Conservation (phyloP, 2,329 filamentous ascomycete species). For the Ceratocystis papillata region DNA sequence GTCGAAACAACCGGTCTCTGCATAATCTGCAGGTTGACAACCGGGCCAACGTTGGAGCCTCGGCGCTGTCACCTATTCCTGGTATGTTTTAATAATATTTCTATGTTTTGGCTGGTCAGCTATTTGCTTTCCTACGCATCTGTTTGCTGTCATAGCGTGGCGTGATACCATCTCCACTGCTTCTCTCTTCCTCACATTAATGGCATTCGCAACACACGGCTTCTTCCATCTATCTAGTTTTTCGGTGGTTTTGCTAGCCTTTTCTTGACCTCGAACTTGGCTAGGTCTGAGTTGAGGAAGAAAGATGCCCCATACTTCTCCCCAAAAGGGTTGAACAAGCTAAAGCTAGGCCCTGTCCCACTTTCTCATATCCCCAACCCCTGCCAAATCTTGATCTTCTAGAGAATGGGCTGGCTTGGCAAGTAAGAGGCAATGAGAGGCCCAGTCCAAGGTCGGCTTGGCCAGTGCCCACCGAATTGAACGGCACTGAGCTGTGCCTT, state of each 20-base stretch:
- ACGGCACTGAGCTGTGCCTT: slow-evolving; percentile 2
- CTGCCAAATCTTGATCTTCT: slow-evolving; percentile 20
- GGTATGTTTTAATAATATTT: slow-evolving; percentile 16
- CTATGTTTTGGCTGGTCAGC: neutral
- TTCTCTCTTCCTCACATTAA: neutral
- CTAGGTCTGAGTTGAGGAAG: slow-evolving; percentile 11
- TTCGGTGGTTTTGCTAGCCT: neutral
- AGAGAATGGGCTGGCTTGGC: slow-evolving; percentile 20
- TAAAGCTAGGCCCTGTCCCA: slow-evolving; percentile 28
- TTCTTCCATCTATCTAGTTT: neutral
- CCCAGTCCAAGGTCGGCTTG: neutral
- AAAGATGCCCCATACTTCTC: neutral
- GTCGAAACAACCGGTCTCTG: slow-evolving; percentile 25
- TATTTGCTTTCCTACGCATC: neutral
- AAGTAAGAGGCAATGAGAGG: slow-evolving; percentile 9
- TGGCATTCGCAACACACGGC: neutral
- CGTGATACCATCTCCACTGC: neutral
- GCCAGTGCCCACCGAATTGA: slow-evolving; percentile 1
- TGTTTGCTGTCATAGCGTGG: neutral
- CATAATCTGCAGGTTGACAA: slow-evolving; percentile 23
- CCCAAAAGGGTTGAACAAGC: slow-evolving; percentile 27
- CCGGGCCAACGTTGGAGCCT: slow-evolving; percentile 12
- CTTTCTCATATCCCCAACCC: slow-evolving; percentile 2
- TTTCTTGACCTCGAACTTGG: neutral
- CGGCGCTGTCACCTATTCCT: slow-evolving; percentile 22